phyloP scores from a whole-genome alignment of 352 stramenopile genomes.

The Globisporangium lucens region DNA sequence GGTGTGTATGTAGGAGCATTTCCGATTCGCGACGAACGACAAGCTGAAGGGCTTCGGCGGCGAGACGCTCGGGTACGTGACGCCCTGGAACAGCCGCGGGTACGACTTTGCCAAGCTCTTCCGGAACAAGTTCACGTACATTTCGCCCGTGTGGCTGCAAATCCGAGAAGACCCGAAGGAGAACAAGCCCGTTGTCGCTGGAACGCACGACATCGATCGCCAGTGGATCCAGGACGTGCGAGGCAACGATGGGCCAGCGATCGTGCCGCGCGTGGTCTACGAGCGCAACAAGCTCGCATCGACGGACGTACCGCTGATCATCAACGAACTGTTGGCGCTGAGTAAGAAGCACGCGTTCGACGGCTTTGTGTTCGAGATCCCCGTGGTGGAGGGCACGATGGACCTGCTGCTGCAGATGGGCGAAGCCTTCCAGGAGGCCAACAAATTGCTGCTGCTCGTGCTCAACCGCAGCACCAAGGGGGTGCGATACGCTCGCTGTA shows the following conservation, averaged over 20 bases:
- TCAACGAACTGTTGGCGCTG: constrained; percentile 43
- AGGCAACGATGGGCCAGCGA: constrained; percentile 28
- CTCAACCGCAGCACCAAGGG: constrained; percentile 54
- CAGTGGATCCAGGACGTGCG: constrained; percentile 56
- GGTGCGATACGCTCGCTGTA: constrained; percentile 15
- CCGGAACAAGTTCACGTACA: constrained; percentile 72
- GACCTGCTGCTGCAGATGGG: constrained; percentile 60
- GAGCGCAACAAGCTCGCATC: constrained; percentile 61
- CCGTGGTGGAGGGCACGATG: constrained; percentile 52
- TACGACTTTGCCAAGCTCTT: constrained; percentile 73
- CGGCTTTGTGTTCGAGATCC: constrained; percentile 78
- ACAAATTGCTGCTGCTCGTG: constrained; percentile 65
- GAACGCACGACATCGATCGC: constrained; percentile 64
- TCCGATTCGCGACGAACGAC: constrained; percentile 22
- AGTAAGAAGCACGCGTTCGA: constrained; percentile 47
- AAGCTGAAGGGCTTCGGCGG: constrained; percentile 35
- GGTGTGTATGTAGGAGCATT: constrained; percentile 24
- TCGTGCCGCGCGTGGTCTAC: constrained; percentile 79
- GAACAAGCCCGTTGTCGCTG: constrained; percentile 56
- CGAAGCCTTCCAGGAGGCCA: constrained; percentile 37
- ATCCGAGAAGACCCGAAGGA: constrained; percentile 46
- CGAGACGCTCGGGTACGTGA: constrained; percentile 76
- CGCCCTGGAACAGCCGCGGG: constrained; percentile 75
- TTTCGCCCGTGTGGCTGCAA: constrained; percentile 82
- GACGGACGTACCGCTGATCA: constrained; percentile 53